Percentiles rank a stretch among this genome's conserved stretches.
Evolutionary conservation across 2,329 filamentous ascomycete species (phyloP).

Genomic region (Clarireedia monteithiana): DNA sequence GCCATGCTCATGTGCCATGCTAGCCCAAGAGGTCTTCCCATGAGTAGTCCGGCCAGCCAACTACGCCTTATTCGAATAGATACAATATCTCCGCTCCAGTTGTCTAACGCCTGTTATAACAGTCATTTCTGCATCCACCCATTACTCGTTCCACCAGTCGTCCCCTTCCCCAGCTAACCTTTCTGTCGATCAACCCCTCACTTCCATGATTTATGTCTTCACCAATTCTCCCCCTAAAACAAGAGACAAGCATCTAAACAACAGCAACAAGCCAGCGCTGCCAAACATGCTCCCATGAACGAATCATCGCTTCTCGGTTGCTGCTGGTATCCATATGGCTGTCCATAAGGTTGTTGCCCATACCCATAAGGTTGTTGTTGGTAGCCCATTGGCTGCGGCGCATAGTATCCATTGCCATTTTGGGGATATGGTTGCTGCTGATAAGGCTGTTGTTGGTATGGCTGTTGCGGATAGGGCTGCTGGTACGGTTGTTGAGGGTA

Average conservation of each 20-base stretch:
- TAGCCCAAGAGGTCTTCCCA: neutral
- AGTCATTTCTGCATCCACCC: no score
- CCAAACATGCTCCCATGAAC: conserved; percentile 36
- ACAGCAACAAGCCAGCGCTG: conserved; percentile 41
- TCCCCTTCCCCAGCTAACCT: neutral
- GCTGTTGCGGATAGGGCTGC: conserved; percentile 13
- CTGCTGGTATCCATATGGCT: conserved; percentile 17
- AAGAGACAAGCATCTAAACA: conserved; percentile 39
- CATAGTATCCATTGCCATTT: conserved; percentile 16
- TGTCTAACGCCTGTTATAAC: neutral
- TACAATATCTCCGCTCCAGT: neutral
- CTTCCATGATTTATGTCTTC: neutral
- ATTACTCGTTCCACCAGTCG: neutral
- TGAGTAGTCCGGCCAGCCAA: neutral
- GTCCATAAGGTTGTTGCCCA: conserved; percentile 11
- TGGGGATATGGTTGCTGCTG: conserved; percentile 8
- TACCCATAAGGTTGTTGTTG: conserved; percentile 13
- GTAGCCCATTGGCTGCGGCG: conserved; percentile 16
- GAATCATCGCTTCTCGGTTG: conserved; percentile 34
- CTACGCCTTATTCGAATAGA: neutral
- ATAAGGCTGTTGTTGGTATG: conserved; percentile 11
- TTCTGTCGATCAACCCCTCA: neutral
- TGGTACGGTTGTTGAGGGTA: conserved; percentile 5
- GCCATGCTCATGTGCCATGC: neutral
- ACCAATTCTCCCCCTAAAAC: conserved; percentile 30